A percentile compares a stretch with the other conserved stretches of the same genome.
Evolutionary conservation across 2,329 filamentous ascomycete genomes (phyloP).

Genomic region (Epichloe gansuensis): DNA sequence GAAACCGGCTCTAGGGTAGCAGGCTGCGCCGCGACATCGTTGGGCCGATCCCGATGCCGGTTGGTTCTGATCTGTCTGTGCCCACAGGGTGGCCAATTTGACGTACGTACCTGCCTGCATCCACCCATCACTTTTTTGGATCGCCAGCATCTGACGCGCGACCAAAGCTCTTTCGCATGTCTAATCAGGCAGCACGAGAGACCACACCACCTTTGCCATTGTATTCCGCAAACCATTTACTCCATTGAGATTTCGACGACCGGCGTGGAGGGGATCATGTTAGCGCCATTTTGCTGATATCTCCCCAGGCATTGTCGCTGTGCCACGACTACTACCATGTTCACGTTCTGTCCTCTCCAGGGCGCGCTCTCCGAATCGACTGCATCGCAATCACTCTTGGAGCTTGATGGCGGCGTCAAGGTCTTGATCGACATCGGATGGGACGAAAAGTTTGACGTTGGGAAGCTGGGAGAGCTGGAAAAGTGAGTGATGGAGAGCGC

Average conservation of each 20-base stretch:
- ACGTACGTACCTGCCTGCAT: background rate
- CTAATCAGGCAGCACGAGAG: background rate
- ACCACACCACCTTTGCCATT: background rate
- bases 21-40: conserved; percentile 4
- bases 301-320: background rate
- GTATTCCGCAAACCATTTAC: background rate
- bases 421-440: conserved; percentile 90
- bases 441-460: conserved; percentile 81
- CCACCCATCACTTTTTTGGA: background rate
- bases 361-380: conserved; percentile 79
- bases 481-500: conserved; percentile 45
- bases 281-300: background rate
- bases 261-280: conserved; percentile 1
- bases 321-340: conserved; percentile 51
- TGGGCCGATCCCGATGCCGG: background rate
- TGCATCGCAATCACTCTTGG: conserved; percentile 88
- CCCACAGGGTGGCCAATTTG: background rate
- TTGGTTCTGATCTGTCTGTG: background rate
- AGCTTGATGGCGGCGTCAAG: conserved; percentile 94
- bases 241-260: background rate
- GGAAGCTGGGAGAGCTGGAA: conserved; percentile 76
- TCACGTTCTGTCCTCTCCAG: conserved; percentile 86
- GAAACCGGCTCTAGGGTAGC: background rate
- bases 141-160: background rate
- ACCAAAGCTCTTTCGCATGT: background rate